Evolutionary conservation across 169 alveolate genomes (phyloP).

Genomic region (Eimeria necatrix): DNA sequence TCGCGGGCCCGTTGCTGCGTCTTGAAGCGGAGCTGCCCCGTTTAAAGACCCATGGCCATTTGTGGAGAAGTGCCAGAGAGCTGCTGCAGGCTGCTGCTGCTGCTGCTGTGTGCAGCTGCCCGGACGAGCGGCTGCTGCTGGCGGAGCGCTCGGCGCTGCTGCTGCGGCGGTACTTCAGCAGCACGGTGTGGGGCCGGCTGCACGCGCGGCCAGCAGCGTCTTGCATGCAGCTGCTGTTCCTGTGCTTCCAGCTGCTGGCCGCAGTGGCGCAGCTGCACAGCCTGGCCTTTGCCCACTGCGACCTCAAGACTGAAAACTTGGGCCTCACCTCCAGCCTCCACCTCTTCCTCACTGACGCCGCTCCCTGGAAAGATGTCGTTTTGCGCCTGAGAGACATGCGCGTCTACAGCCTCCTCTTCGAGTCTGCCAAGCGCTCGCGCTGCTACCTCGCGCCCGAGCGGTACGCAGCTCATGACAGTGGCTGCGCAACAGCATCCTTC

Average conservation of each 20-base stretch:
- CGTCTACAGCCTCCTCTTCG: constrained; percentile 88
- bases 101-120: constrained; percentile 64
- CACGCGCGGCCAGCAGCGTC: constrained; percentile 87
- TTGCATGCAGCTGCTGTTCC: constrained; percentile 87
- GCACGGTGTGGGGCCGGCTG: constrained; percentile 87
- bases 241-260: constrained; percentile 88
- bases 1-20: too few species aligned
- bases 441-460: constrained; percentile 94
- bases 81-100: too few species aligned
- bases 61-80: too few species aligned
- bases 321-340: constrained; percentile 88
- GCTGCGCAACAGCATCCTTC: not conserved
- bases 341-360: constrained; percentile 87
- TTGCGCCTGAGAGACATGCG: constrained; percentile 87
- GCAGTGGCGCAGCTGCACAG: constrained; percentile 89
- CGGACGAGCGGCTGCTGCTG: constrained; percentile 36
- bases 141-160: constrained; percentile 64
- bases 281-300: constrained; percentile 90
- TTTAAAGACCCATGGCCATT: too few species aligned
- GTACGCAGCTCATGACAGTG: constrained; percentile 72
- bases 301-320: constrained; percentile 91
- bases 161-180: constrained; percentile 87
- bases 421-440: constrained; percentile 82
- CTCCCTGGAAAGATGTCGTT: constrained; percentile 88
- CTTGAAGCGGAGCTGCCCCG: too few species aligned